These are phyloP conservation scores for Echria macrotheca DNA, from an alignment of 495 filamentous ascomycete species.

Conservation along the genomic window DNA sequence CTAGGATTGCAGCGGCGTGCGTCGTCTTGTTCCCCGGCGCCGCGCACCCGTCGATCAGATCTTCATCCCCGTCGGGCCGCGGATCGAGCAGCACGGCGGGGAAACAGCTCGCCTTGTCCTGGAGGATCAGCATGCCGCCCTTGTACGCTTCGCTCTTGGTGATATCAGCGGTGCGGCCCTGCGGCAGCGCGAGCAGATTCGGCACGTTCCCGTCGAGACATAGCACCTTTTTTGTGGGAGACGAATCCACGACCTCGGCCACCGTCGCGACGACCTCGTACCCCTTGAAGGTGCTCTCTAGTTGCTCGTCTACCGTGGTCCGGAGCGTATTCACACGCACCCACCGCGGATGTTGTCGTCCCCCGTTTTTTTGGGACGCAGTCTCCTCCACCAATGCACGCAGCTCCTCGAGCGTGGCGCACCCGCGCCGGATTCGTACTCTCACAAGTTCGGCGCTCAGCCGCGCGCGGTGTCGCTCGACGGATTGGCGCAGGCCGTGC, in stretches of 20 bases:
- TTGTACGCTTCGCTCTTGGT: constrained; percentile 65
- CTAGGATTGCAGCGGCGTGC: constrained; percentile 72
- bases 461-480: constrained; percentile 77
- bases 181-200: constrained; percentile 73
- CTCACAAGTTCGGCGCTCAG: constrained; percentile 76
- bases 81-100: constrained; percentile 79
- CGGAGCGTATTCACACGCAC: constrained; percentile 79
- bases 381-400: constrained; percentile 49
- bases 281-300: constrained; percentile 59
- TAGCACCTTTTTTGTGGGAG: constrained; percentile 19
- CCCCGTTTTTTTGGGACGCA: constrained; percentile 16
- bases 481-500: constrained; percentile 68
- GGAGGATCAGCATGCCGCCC: constrained; percentile 73
- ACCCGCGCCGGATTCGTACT: constrained; percentile 65
- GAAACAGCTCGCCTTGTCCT: constrained; percentile 96
- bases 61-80: constrained; percentile 53
- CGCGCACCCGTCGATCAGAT: constrained; percentile 84
- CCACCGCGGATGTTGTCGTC: constrained; percentile 67
- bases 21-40: constrained; percentile 98
- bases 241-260: constrained; percentile 30
- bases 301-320: constrained; percentile 60
- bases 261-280: constrained; percentile 50
- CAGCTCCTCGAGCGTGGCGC: constrained; percentile 57
- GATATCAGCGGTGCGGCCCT: constrained; percentile 59
- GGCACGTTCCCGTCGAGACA: constrained; percentile 75